Evolutionary conservation across 225 moss, liverwort and hornwort species (phyloP), one percentile per base, ranked within the genome.

Genomic region (Straminergon stramineum): DNA sequence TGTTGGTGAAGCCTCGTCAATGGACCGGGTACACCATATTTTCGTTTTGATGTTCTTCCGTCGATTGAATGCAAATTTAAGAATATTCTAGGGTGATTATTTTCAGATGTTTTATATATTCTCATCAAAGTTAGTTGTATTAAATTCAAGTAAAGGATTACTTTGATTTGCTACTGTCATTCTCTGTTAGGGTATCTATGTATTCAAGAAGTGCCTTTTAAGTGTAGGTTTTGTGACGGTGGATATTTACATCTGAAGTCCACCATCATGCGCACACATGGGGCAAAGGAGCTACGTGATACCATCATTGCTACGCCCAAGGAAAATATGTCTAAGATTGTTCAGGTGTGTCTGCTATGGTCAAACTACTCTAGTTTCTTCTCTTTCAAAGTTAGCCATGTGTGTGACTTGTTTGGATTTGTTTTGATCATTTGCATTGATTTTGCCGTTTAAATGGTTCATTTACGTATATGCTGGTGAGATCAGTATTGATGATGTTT

Each of bases 221-320:
- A 76, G 51, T 90, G 84, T 93, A 99, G 99, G 79, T 99, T 92
- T 91, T 71, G 11, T 81, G 95, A 91, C 55, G 99, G 99, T 86
- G 99, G 95, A 71, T 92, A 99, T 87, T 91, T 99, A 88, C 92
- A 96, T 89, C 89, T 99, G 88, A 97, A 95, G 82, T 83, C 94
- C 76, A 86, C 90, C 81, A 92, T 99, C 41, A 97, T 99, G 97
- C 93, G 99, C 31, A 93, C 93, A 63, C 99, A 99, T 91, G 99
- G 99, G 63, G 93, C 97, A 43, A 94, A 89, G 75, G 96, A 94
- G 86, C 95, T 97, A 74, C 92, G 91, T 88, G 92, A 96, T 87
- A 95, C 97, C 62, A 89, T 99, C 57, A 85, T 87, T 75, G 91
- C 89, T 85, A 91, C 95, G 56, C 91, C 95, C 37, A 84, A 78